These are phyloP conservation scores for Oropetium thomaeum DNA, from an alignment of 176 grass and related monocot genomes.

Conservation along the genomic window DNA sequence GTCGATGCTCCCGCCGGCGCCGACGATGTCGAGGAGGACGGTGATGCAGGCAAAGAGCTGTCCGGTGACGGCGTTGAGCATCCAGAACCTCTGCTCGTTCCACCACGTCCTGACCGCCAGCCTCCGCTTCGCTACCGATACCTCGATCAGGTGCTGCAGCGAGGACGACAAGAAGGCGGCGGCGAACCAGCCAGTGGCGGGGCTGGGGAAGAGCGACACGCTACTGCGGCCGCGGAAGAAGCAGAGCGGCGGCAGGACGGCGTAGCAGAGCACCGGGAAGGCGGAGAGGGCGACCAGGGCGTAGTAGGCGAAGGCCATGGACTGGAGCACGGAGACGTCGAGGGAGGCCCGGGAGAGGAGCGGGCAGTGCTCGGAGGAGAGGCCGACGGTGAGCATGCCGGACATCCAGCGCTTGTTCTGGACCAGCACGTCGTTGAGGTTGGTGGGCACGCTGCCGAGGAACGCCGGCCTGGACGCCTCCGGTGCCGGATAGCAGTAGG, in stretches of 20 bases:
- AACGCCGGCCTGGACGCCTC: slow-evolving; percentile 38
- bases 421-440: slow-evolving; percentile 58
- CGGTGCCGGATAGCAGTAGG: slow-evolving; percentile 42
- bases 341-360: slow-evolving; percentile 21
- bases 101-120: slow-evolving; percentile 31
- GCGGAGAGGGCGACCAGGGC: slow-evolving; percentile 25
- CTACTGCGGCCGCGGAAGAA: slow-evolving; percentile 49
- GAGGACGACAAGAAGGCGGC: slow-evolving; percentile 33
- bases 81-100: slow-evolving; percentile 54
- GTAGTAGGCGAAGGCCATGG: slow-evolving; percentile 43
- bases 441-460: slow-evolving; percentile 50
- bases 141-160: slow-evolving; percentile 49
- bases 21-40: slow-evolving; percentile 27
- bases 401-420: slow-evolving; percentile 66
- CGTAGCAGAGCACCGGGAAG: slow-evolving; percentile 55
- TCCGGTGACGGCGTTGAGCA: slow-evolving; percentile 47
- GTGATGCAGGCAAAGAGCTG: slow-evolving; percentile 44
- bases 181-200: no score
- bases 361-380: slow-evolving; percentile 50
- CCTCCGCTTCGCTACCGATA: not conserved
- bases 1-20: not conserved
- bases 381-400: slow-evolving; percentile 50
- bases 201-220: slow-evolving; percentile 30
- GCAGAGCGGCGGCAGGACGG: slow-evolving; percentile 49
- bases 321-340: slow-evolving; percentile 36